A percentile compares a stretch with the other conserved stretches of the same genome.
phyloP scores from a whole-genome alignment of 768 basidiomycete genomes.

The Paxillus ammoniavirescens region DNA sequence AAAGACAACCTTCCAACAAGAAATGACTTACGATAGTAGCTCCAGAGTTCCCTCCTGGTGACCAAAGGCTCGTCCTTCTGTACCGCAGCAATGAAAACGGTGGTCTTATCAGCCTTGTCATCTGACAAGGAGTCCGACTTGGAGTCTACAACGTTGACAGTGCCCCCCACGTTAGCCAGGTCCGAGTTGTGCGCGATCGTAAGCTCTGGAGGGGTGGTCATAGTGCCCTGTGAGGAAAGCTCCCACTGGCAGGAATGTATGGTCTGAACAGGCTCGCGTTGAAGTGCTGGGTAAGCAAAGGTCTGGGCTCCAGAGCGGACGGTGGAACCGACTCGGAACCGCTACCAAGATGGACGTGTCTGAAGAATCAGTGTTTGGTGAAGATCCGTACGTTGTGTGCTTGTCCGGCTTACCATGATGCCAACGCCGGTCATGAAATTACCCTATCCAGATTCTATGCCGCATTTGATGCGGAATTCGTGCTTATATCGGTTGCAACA shows the following conservation, averaged over 20 bases:
- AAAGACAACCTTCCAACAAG: slow-evolving; percentile 21
- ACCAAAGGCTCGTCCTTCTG: slow-evolving; percentile 63
- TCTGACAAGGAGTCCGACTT: slow-evolving; percentile 4
- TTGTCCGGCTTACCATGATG: too few species aligned
- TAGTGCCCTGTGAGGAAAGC: not conserved
- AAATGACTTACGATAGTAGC: slow-evolving; percentile 58
- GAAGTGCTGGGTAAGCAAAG: not conserved
- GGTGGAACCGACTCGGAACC: not conserved
- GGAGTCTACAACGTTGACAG: slow-evolving; percentile 1
- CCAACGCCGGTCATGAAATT: too few species aligned
- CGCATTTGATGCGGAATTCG: too few species aligned
- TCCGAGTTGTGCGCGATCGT: not conserved
- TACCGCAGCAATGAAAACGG: slow-evolving; percentile 39
- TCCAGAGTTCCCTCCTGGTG: slow-evolving; percentile 74
- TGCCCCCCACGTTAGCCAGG: slow-evolving; percentile 5
- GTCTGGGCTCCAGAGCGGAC: not conserved
- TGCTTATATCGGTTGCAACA: too few species aligned
- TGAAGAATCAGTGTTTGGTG: too few species aligned
- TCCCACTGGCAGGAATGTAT: not conserved
- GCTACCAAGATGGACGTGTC: not conserved
- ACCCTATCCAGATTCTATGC: too few species aligned
- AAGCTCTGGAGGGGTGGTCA: slow-evolving; percentile 13
- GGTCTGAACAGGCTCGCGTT: not conserved
- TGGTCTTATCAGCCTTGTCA: slow-evolving; percentile 10
- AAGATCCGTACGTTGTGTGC: not conserved